These are phyloP conservation scores for Solanum hybrid DNA, from an alignment of 305 asterid species.

Conservation along the genomic window DNA sequence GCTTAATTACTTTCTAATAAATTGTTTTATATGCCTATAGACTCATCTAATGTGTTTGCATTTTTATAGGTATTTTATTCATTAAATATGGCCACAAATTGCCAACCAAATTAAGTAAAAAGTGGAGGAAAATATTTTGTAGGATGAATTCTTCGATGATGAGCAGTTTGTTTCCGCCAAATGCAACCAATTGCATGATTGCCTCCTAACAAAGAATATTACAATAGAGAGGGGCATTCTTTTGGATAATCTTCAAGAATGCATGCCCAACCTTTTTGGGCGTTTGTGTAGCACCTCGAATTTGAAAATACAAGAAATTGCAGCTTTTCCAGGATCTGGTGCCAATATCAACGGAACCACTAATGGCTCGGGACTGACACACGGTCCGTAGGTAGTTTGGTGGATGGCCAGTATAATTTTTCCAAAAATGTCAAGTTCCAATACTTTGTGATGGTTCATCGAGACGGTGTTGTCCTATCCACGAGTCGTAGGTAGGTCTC, in stretches of 20 bases:
- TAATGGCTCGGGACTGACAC: not conserved
- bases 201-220: not conserved
- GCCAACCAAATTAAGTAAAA: not conserved
- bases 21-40: not conserved
- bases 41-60: not conserved
- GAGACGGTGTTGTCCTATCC: not conserved
- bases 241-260: not conserved
- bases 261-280: not conserved
- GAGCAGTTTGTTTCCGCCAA: not conserved
- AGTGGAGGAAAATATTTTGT: not conserved
- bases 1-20: not conserved
- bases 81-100: not conserved
- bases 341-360: not conserved
- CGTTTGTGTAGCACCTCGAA: not conserved
- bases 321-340: not conserved
- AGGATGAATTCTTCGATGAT: not conserved
- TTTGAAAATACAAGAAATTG: not conserved
- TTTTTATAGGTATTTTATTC: not conserved
- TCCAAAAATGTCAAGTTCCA: not conserved
- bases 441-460: not conserved
- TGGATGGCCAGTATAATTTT: not conserved
- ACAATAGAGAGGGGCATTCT: not conserved
- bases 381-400: not conserved
- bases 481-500: not conserved
- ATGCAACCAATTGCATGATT: not conserved